Evolutionary conservation across 1,139 yeast genomes (phyloP).

Genomic region (Magnusiomyces tetraspermus): DNA sequence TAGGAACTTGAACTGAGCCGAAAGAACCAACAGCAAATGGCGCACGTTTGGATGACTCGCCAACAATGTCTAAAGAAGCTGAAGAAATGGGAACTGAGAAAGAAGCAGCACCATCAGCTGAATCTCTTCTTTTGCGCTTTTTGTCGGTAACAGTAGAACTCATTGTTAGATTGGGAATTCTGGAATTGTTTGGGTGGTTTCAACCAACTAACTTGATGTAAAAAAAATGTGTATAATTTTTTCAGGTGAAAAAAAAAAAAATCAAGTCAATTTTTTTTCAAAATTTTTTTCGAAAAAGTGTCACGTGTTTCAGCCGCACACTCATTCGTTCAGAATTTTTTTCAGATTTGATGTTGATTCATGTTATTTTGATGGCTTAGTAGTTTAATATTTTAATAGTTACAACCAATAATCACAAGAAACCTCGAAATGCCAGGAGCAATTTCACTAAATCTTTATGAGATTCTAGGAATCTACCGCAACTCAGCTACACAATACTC

Average conservation of each 20-base stretch:
- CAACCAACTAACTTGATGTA: neutral
- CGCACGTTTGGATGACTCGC: conserved; percentile 6
- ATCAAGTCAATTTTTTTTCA: neutral
- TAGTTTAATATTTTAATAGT: neutral
- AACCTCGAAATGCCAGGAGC: neutral
- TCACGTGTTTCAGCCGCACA: too few species aligned
- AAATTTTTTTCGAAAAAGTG: neutral
- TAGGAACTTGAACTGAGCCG: conserved; percentile 62
- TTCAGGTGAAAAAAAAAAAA: neutral
- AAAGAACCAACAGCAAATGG: conserved; percentile 42
- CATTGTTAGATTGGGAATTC: neutral
- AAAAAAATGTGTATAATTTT: neutral
- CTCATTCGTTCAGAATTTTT: too few species aligned
- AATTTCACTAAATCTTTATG: conserved; percentile 34
- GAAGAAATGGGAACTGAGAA: conserved; percentile 3
- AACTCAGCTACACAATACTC: conserved; percentile 12
- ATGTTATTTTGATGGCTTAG: neutral
- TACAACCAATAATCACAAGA: neutral
- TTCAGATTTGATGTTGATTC: too few species aligned
- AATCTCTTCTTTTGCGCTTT: conserved; percentile 3
- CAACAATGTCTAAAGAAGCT: conserved; percentile 5
- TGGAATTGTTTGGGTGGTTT: too few species aligned
- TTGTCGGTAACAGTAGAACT: conserved; percentile 3
- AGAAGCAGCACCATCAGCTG: neutral
- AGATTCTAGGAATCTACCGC: conserved; percentile 41